Percentiles rank a stretch among this genome's conserved stretches.
These are phyloP conservation scores for Flagelloscypha sp. DNA, from an alignment of 768 basidiomycete species.

Conservation along the genomic window DNA sequence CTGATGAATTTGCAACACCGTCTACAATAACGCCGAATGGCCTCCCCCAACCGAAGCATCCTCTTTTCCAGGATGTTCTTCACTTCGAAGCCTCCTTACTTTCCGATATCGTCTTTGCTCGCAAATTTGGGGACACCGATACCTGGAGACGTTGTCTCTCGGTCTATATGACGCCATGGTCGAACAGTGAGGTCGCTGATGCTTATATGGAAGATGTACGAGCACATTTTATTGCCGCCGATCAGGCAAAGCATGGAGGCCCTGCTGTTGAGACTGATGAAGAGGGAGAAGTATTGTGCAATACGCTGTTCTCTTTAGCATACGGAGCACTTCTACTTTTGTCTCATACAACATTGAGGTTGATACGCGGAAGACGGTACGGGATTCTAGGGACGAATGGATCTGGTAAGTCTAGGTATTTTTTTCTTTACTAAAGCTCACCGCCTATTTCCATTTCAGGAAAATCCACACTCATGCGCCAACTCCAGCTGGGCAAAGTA, in stretches of 20 bases:
- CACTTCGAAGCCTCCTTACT: constrained; percentile 68
- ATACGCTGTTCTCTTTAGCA: constrained; percentile 91
- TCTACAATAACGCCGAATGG: constrained; percentile 40
- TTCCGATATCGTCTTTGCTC: constrained; percentile 63
- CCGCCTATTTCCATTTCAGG: no score
- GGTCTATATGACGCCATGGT: constrained; percentile 64
- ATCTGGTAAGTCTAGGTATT: no score
- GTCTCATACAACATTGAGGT: constrained; percentile 86
- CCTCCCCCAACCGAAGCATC: constrained; percentile 44
- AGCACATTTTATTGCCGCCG: constrained; percentile 67
- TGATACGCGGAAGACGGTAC: constrained; percentile 87
- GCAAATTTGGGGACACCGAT: constrained; percentile 44
- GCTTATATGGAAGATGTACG: constrained; percentile 59
- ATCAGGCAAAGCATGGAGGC: constrained; percentile 57
- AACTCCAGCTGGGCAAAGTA: constrained; percentile 88
- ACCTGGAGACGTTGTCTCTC: constrained; percentile 69
- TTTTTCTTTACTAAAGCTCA: no score
- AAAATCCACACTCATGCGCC: constrained; percentile 95
- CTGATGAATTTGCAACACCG: constrained; percentile 34
- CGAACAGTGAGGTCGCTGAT: constrained; percentile 38
- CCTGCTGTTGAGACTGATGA: constrained; percentile 36
- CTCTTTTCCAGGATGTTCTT: constrained; percentile 52
- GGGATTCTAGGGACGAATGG: constrained; percentile 97
- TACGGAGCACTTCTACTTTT: constrained; percentile 91
- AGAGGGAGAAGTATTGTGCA: constrained; percentile 82